Percentiles rank a stretch among this genome's conserved stretches.
Evolutionary conservation across 257 asterid species (phyloP).

Genomic region (Forsythia suspensa): DNA sequence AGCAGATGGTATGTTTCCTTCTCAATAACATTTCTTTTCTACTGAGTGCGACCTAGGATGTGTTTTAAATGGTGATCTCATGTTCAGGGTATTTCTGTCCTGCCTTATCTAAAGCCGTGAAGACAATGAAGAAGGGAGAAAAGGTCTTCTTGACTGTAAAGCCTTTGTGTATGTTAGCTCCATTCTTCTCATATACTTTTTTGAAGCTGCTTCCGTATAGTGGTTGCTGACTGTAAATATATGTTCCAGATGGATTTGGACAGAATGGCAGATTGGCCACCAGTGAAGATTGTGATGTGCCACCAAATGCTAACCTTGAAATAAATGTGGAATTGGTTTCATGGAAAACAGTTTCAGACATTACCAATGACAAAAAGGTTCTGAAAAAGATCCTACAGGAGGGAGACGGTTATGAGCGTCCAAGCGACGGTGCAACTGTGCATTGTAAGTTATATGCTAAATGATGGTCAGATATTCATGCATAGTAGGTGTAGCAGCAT

Average conservation of each 20-base stretch:
- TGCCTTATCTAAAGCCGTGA: slow-evolving; percentile 50
- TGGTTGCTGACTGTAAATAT: slow-evolving; percentile 2
- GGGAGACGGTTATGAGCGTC: slow-evolving; percentile 58
- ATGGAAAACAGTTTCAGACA: slow-evolving; percentile 48
- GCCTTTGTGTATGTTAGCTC: slow-evolving; percentile 38
- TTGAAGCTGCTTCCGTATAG: neutral
- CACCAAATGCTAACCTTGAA: slow-evolving; percentile 46
- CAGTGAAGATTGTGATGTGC: slow-evolving; percentile 30
- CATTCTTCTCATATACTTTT: neutral
- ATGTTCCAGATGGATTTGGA: slow-evolving; percentile 53
- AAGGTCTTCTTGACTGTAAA: slow-evolving; percentile 37
- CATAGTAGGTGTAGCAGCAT: neutral
- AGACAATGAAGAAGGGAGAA: slow-evolving; percentile 66
- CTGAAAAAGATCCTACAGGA: slow-evolving; percentile 52
- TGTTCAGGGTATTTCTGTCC: slow-evolving; percentile 53
- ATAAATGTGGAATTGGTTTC: slow-evolving; percentile 50
- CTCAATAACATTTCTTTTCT: neutral
- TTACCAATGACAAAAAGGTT: slow-evolving; percentile 46
- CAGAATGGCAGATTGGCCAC: slow-evolving; percentile 37
- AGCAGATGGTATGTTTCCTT: slow-evolving; percentile 37
- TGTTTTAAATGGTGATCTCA: neutral
- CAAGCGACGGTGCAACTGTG: slow-evolving; percentile 45
- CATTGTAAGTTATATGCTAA: slow-evolving; percentile 30
- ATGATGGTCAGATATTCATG: neutral
- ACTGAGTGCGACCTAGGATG: neutral